Percentiles rank a stretch among this genome's conserved stretches.
Conservation (phyloP, 2,329 filamentous ascomycete species). For the Curvularia eragrostidis region DNA sequence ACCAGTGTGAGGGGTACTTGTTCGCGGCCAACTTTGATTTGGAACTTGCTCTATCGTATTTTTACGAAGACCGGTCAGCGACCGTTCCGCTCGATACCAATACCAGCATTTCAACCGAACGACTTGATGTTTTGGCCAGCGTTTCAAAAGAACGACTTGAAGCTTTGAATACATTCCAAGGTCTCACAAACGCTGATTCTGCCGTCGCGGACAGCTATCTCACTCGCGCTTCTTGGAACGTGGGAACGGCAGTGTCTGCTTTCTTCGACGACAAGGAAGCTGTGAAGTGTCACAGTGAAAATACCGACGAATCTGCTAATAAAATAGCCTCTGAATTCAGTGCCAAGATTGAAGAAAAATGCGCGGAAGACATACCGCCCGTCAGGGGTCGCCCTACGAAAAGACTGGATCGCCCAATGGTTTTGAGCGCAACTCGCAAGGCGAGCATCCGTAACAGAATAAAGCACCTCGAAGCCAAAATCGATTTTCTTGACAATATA, state of each 20-base stretch:
- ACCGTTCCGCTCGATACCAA: too few species aligned
- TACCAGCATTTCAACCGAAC: too few species aligned
- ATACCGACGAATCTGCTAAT: not conserved
- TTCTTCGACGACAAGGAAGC: not conserved
- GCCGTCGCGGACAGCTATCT: not conserved
- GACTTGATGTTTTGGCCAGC: too few species aligned
- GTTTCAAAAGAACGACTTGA: not conserved
- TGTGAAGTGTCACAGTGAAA: not conserved
- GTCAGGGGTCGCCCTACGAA: not conserved
- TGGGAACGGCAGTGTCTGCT: not conserved
- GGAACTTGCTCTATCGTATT: not conserved
- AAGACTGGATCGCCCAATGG: not conserved
- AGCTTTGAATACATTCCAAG: not conserved
- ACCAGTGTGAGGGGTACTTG: not conserved
- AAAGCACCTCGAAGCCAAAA: not conserved
- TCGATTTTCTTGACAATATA: not conserved
- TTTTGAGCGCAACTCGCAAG: not conserved
- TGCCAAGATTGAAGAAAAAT: not conserved
- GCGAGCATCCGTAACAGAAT: not conserved
- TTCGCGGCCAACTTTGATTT: not conserved
- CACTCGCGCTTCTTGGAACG: not conserved
- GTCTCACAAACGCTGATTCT: not conserved
- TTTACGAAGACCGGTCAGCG: not conserved
- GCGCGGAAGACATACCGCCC: not conserved
- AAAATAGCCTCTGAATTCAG: not conserved